Base-by-base conservation (phyloP, 2,329 filamentous ascomycete genomes). In the Huntiella savannae region DNA sequence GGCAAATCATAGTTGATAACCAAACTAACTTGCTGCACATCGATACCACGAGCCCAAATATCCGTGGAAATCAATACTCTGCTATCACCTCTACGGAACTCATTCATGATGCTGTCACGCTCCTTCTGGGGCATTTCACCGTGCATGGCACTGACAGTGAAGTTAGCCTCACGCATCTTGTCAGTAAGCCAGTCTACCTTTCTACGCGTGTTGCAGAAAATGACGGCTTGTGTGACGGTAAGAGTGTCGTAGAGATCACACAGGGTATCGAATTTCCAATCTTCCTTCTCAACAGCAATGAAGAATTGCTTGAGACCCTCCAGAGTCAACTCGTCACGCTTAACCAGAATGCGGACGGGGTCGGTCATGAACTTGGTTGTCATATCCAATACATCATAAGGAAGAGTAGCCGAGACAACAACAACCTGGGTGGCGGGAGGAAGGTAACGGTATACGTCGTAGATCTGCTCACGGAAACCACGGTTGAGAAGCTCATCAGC, bases 341-440 rank as follows among this genome's bases (percentile, higher is more conserved):
- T 95, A 62, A 96, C 88, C 19, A 96, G 73, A 58, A 96, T 93
- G 54, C 88, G 82, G 40, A 95, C 88, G 1, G 88, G 88, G 57
- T 96, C 88, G 19, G 85, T 94, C 91, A 98, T 98, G 73, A 98
- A 98, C 64, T 96, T 96, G 54, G 88, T 96, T 32, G 91, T 98
- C 82, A 98, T 94, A 63, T 96, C 88, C 45, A 98, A 75, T 15
- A 98, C 91, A 59, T 98, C 91, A 69, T 96, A 92, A 40, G 91
- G 91, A 33, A 98, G 78, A 3, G 91, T 98, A 53, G 91, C 91
- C 46, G 85, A 94, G 55, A 98, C 85, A 22, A 98, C 85, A 2
- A 96, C 91, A n/a, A 96, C 91, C 63, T 98, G 91, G 1, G 91
- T 98, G 4, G 88, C 86, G 19, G 87, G 91, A 12, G 91, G 91